Evolutionary conservation across 2,329 filamentous ascomycete species (phyloP).

Genomic region (Pseudogymnoascus sp.): DNA sequence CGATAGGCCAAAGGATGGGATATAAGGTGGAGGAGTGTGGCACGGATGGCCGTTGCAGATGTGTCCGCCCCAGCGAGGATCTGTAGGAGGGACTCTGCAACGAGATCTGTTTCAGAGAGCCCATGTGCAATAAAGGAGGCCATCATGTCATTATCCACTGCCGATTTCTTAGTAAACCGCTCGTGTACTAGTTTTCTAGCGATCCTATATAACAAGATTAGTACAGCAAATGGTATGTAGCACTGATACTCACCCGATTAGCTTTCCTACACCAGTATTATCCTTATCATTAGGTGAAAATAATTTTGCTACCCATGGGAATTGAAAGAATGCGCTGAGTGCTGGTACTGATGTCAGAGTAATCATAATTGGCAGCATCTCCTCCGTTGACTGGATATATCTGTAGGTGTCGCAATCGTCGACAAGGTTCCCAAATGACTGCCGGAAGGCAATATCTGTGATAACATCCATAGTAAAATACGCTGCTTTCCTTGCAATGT

Average conservation of each 20-base stretch:
- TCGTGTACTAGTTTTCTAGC: constrained; percentile 38
- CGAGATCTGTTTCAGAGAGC: constrained; percentile 14
- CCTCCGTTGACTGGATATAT: constrained; percentile 37
- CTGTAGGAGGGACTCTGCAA: constrained; percentile 15
- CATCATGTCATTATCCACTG: constrained; percentile 43
- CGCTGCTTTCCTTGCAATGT: constrained; percentile 41
- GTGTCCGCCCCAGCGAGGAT: constrained; percentile 49
- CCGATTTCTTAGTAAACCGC: constrained; percentile 35
- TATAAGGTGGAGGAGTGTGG: constrained; percentile 43
- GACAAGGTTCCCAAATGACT: constrained; percentile 38
- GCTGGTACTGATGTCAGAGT: constrained; percentile 36
- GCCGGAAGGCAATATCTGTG: constrained; percentile 42
- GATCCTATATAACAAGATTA: constrained; percentile 30
- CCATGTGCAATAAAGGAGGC: constrained; percentile 40
- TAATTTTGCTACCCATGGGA: constrained; percentile 28
- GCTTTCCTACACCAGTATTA: constrained; percentile 31
- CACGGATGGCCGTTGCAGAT: constrained; percentile 45
- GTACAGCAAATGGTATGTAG: constrained; percentile 17
- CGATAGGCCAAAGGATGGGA: constrained; percentile 39
- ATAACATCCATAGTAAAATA: constrained; percentile 48
- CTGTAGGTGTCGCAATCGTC: constrained; percentile 39
- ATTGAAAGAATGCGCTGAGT: constrained; percentile 34
- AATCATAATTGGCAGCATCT: constrained; percentile 36
- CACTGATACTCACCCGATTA: constrained; percentile 36
- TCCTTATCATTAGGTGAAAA: constrained; percentile 35